Conservation (phyloP, 768 basidiomycete species). For the Amanita thiersii region DNA sequence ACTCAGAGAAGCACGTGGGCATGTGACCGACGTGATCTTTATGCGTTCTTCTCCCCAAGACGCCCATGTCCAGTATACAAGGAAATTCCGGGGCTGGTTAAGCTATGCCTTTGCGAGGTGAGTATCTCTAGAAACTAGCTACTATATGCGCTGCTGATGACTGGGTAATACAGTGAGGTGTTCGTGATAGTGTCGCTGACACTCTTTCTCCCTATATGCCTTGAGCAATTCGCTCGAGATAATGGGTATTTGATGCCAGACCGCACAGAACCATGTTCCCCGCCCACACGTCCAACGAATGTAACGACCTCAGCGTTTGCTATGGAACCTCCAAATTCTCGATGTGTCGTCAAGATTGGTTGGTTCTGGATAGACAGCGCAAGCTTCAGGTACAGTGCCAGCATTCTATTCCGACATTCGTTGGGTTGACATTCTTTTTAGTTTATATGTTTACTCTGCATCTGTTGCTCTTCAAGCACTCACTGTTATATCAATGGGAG, state of each 20-base stretch:
- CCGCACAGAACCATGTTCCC: conserved; percentile 48
- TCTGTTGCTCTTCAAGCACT: conserved; percentile 87
- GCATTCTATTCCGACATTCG: background rate
- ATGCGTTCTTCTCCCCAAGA: background rate
- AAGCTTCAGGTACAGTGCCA: conserved; percentile 68
- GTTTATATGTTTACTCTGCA: conserved; percentile 81
- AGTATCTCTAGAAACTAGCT: conserved; percentile 2
- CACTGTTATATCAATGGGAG: conserved; percentile 92
- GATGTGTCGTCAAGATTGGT: conserved; percentile 77
- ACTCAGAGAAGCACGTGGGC: background rate
- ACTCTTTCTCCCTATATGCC: conserved; percentile 73
- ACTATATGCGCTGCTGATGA: background rate
- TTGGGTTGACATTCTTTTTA: conserved; percentile 19
- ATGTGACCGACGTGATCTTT: conserved; percentile 1
- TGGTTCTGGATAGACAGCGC: conserved; percentile 89
- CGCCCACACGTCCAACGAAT: conserved; percentile 13
- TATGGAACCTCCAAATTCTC: conserved; percentile 22
- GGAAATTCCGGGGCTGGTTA: conserved; percentile 65
- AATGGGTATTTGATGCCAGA: conserved; percentile 77
- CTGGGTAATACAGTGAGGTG: conserved; percentile 46
- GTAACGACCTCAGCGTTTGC: conserved; percentile 9
- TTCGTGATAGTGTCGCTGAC: conserved; percentile 79
- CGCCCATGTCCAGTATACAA: conserved; percentile 22
- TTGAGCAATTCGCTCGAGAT: conserved; percentile 86
- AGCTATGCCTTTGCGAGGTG: conserved; percentile 83